Base-by-base conservation (phyloP, 768 basidiomycete species). In the Auricularia sp. region DNA sequence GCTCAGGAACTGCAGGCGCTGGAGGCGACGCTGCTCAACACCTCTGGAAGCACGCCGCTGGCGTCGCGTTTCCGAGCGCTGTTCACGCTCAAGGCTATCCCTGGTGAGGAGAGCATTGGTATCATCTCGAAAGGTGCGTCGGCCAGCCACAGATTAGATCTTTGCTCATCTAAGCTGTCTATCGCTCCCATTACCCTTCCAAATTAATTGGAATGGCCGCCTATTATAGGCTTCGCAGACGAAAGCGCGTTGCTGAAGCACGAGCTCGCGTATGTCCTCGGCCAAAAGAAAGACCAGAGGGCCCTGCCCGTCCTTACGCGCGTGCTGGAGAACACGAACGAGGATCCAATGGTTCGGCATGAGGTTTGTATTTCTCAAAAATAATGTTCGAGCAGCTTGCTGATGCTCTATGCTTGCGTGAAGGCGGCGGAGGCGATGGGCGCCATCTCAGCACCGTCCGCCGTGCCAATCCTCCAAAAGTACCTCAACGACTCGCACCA, bases 371-470 rank as follows among this genome's bases (percentile, higher is more conserved):
- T 42, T 58, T 14, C 23, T 47, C 34, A 21, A 58, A 58, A n/a
- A 58, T 39, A 34, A 12, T 60, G 39, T 43, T 11, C 56, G 18
- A 63, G 36, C 44, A 16, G 47, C 51, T 35, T 11, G 66, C 34
- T 67, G 69, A 51, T 54, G 64, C 60, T 51, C 34, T 29, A 70
- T 65, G 65, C 64, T 1, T 7, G 12, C 7, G 1, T 7, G 39
- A 42, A 95, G 90, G 94, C 96, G 61, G 97, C 97, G n/a, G 97
- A 99, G 77, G 97, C 97, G 8, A 88, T 99, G 80, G 97, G 95
- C 47, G 97, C 97, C 1, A 92, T 98, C 43, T 93, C 91, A 7
- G 79, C 84, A 23, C 70, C 79, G 1, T 68, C 75, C 0, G 90
- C 92, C 16, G 71, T 95, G 11, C 81, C 86, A 3, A 73, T 93